Evolutionary conservation across 148 eudicot species (phyloP), one percentile per base, ranked within the genome.

Genomic region (Talinum fruticosum): DNA sequence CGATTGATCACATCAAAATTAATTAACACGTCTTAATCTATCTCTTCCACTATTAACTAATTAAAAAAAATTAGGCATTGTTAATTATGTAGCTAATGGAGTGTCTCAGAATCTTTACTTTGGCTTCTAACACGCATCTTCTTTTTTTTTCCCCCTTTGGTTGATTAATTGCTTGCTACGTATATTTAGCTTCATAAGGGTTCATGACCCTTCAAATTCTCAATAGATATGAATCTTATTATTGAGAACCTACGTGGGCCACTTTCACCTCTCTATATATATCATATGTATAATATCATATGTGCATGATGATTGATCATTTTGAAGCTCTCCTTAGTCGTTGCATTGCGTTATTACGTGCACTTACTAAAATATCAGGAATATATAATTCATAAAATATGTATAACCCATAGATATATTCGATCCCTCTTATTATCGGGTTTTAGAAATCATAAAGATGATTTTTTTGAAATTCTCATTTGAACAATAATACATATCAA

Each of bases 211-310:
- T 82, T 82, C 84, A 69, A 74, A 69, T n/a, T 64, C 53, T 73
- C 78, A 82, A 82, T 71, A 57, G 81, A 73, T 77, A 68, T 73
- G 74, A 59, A 78, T 78, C 37, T 68, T 33, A 72, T 26, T 72
- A 37, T 65, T 44, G 47, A 35, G 62, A 34, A 69, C 71, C 73
- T 67, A 68, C 78, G 29, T 78, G 79, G 72, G 75, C 81, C 71
- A 44, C 85, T 78, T 82, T 79, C 85, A 57, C 82, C 72, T 34
- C 8, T n/a, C n/a, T n/a, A n/a, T n/a, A n/a, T 41, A 6, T 41
- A 41, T 41, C 13, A 41, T 41, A 10, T 41, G 1, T 41, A 41
- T 41, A 41, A 33, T 81, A 68, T 82, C 67, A 71, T 76, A 72
- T 72, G 79, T 4, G 30, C 67, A 81, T 62, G 68, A 51, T 51